A percentile compares a stretch with the other conserved stretches of the same genome.
phyloP scores from a whole-genome alignment of 495 filamentous ascomycete genomes.

The Penicillium silybi region DNA sequence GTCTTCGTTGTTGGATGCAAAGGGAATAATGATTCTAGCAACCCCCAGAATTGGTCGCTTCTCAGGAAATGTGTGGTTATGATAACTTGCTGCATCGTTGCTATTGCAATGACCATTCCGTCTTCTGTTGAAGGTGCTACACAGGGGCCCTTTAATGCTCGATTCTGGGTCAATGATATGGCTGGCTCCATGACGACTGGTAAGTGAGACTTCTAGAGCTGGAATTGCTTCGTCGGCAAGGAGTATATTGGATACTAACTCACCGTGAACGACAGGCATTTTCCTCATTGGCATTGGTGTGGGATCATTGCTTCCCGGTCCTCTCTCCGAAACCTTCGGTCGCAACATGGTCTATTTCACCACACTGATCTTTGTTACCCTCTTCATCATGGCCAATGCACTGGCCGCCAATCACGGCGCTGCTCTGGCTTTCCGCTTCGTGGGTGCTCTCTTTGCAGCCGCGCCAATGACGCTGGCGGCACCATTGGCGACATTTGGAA shows the following conservation, averaged over 20 bases:
- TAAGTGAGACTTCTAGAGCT: constrained; percentile 1
- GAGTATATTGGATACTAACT: neutral
- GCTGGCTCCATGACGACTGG: constrained; percentile 40
- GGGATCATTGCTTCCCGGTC: constrained; percentile 45
- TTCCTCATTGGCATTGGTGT: constrained; percentile 58
- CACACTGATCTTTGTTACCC: constrained; percentile 38
- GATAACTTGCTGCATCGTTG: constrained; percentile 9
- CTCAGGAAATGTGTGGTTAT: constrained; percentile 11
- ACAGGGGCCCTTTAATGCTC: constrained; percentile 17
- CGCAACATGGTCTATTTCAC: constrained; percentile 53
- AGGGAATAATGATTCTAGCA: constrained; percentile 13
- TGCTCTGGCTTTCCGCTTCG: constrained; percentile 42
- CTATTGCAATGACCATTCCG: constrained; percentile 10
- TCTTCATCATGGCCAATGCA: constrained; percentile 46
- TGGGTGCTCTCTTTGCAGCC: constrained; percentile 42
- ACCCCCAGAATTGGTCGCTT: constrained; percentile 7
- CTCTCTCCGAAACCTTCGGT: constrained; percentile 53
- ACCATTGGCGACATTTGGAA: constrained; percentile 42
- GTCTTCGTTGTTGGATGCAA: constrained; percentile 11
- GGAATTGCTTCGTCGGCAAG: too few relatives aligned
- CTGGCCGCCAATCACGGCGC: constrained; percentile 42
- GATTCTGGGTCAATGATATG: constrained; percentile 48
- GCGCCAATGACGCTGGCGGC: constrained; percentile 44
- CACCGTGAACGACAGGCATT: constrained; percentile 16
- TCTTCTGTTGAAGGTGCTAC: constrained; percentile 10